A percentile compares a stretch with the other conserved stretches of the same genome.
These are phyloP conservation scores for Theileria sp. DNA, from an alignment of 169 alveolate genomes.

Conservation along the genomic window DNA sequence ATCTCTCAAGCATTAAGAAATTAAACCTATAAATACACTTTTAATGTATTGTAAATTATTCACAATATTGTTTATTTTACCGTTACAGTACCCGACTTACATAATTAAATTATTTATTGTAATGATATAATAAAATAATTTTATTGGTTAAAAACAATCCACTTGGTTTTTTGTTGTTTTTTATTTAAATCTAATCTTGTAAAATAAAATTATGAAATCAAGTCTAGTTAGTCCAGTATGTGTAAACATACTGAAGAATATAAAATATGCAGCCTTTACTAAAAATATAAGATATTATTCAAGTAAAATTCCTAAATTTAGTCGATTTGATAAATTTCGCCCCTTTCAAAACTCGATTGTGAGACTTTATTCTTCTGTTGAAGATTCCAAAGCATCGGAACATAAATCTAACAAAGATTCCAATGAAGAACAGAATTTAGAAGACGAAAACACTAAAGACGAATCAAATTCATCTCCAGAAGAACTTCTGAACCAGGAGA, in stretches of 20 bases:
- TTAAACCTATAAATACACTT: slow-evolving; percentile 11
- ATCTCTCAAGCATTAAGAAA: slow-evolving; percentile 57
- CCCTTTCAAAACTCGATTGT: not conserved
- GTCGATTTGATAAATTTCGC: no score
- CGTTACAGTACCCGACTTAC: not conserved
- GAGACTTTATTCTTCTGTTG: not conserved
- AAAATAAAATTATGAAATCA: not conserved
- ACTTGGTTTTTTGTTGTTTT: not conserved
- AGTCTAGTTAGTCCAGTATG: slow-evolving; percentile 3
- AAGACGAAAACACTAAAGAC: not conserved
- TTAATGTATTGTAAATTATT: not conserved
- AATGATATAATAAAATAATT: not conserved
- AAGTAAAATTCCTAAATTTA: not conserved
- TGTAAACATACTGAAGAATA: slow-evolving; percentile 8
- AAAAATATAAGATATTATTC: not conserved
- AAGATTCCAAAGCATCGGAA: not conserved
- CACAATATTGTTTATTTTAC: not conserved
- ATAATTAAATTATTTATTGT: not conserved
- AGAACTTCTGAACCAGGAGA: not conserved
- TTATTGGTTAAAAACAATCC: not conserved
- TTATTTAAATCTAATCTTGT: not conserved
- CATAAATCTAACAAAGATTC: not conserved
- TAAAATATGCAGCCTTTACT: not conserved
- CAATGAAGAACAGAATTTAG: not conserved
- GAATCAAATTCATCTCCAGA: not conserved